phyloP scores from a whole-genome alignment of 345 rosid species.

The Citrus maxima region DNA sequence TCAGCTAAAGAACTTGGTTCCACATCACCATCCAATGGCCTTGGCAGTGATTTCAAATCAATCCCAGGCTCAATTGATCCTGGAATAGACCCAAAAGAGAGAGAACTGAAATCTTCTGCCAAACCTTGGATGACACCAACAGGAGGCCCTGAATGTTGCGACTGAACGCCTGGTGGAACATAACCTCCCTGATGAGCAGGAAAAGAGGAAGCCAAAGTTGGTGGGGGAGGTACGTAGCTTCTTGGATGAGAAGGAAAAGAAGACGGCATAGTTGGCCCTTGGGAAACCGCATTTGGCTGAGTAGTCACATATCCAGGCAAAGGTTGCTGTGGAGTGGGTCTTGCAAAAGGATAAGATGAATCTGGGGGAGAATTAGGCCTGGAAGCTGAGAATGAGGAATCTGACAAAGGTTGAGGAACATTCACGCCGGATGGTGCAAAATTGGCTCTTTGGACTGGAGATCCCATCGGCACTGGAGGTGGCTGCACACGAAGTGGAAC shows the following conservation, averaged over 20 bases:
- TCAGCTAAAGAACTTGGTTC: constrained; percentile 67
- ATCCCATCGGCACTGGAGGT: constrained; percentile 59
- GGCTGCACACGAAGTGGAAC: constrained; percentile 49
- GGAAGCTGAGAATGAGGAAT: constrained; percentile 27
- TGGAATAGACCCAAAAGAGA: constrained; percentile 70
- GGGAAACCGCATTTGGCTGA: constrained; percentile 44
- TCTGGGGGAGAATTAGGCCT: constrained; percentile 46
- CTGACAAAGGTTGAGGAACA: constrained; percentile 37
- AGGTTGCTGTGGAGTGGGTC: constrained; percentile 40
- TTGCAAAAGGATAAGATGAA: constrained; percentile 32
- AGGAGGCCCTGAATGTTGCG: constrained; percentile 65
- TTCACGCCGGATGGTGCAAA: constrained; percentile 35
- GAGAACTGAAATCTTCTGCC: constrained; percentile 81
- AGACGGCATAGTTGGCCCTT: constrained; percentile 46
- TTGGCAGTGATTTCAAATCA: constrained; percentile 76
- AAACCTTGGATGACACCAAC: constrained; percentile 64
- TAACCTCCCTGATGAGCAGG: constrained; percentile 55
- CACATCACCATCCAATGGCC: constrained; percentile 94
- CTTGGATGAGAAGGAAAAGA: constrained; percentile 55
- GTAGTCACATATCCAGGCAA: constrained; percentile 60
- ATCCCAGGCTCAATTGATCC: constrained; percentile 81
- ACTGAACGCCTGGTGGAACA: constrained; percentile 36
- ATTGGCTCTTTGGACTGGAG: constrained; percentile 42
- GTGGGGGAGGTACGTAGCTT: constrained; percentile 38
- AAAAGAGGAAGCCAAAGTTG: constrained; percentile 43